Percentiles rank a stretch among this genome's conserved stretches.
These are phyloP conservation scores for Ilyonectria mors-panacis DNA, from an alignment of 2,329 filamentous ascomycete species.

Conservation along the genomic window DNA sequence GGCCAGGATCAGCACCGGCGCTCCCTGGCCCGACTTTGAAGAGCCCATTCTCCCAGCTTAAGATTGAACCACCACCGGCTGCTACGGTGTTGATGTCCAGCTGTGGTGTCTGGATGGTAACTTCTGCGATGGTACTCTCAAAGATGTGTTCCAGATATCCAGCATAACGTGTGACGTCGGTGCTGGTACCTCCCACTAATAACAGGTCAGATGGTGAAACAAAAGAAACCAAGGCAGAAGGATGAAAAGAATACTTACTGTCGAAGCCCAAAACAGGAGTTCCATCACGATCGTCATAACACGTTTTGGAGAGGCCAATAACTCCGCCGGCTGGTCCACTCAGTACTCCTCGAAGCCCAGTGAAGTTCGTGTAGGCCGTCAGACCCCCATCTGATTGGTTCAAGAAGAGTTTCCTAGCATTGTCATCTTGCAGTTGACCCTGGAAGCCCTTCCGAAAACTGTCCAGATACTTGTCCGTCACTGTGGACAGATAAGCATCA, in stretches of 20 bases:
- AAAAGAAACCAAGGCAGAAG: background rate
- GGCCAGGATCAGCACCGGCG: conserved; percentile 78
- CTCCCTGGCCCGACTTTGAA: conserved; percentile 74
- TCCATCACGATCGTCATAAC: conserved; percentile 74
- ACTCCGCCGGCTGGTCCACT: conserved; percentile 79
- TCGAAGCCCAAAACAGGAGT: conserved; percentile 68
- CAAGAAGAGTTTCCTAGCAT: conserved; percentile 72
- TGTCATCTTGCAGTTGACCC: conserved; percentile 54
- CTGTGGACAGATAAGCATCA: conserved; percentile 79
- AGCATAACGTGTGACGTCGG: conserved; percentile 79
- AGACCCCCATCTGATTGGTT: conserved; percentile 69
- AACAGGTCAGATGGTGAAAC: no score
- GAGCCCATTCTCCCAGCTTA: conserved; percentile 78
- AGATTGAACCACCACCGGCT: conserved; percentile 62
- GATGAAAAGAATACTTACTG: conserved; percentile 11
- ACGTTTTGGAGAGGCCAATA: conserved; percentile 78
- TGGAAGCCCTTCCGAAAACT: conserved; percentile 76
- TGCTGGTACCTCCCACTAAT: conserved; percentile 73
- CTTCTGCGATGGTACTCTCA: conserved; percentile 78
- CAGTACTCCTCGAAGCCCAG: conserved; percentile 74
- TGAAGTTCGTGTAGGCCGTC: conserved; percentile 69
- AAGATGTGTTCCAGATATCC: conserved; percentile 80
- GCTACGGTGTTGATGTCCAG: conserved; percentile 81
- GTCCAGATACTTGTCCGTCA: conserved; percentile 77
- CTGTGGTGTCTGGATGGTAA: conserved; percentile 79